These are phyloP conservation scores for Teunomyces cretensis DNA, from an alignment of 805 yeast species.

Conservation along the genomic window DNA sequence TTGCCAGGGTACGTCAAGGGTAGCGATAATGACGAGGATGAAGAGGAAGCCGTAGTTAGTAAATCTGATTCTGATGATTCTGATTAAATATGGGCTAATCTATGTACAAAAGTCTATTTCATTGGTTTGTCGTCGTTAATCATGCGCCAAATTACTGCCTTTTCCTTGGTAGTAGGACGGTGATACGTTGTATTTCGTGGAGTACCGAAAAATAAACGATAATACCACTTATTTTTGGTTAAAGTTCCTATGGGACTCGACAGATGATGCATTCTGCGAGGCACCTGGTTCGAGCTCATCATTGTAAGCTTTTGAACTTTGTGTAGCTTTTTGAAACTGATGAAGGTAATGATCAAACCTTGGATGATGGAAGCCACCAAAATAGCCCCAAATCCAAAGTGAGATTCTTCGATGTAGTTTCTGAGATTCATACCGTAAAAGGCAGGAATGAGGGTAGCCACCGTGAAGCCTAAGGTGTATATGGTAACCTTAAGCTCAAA, in stretches of 20 bases:
- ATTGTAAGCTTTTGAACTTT: slow-evolving; percentile 68
- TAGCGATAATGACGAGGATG: slow-evolving; percentile 22
- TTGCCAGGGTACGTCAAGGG: slow-evolving; percentile 18
- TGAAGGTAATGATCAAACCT: slow-evolving; percentile 54
- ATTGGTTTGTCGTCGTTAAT: slow-evolving; percentile 35
- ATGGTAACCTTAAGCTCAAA: slow-evolving; percentile 80
- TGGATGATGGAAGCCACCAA: slow-evolving; percentile 50
- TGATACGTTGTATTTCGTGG: slow-evolving; percentile 22
- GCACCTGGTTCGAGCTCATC: slow-evolving; percentile 27
- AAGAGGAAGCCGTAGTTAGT: slow-evolving; percentile 23
- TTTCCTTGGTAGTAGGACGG: slow-evolving; percentile 35
- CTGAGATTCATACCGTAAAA: slow-evolving; percentile 86
- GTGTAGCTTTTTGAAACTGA: slow-evolving; percentile 56
- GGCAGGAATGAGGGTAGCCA: slow-evolving; percentile 83
- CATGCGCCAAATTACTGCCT: slow-evolving; percentile 45
- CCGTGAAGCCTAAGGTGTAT: slow-evolving; percentile 80
- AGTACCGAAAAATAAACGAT: slow-evolving; percentile 27
- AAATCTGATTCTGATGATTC: slow-evolving; percentile 23
- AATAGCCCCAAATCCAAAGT: slow-evolving; percentile 61
- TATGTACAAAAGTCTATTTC: slow-evolving; percentile 7
- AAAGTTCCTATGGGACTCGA: slow-evolving; percentile 10
- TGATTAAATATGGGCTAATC: neutral
- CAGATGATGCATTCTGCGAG: slow-evolving; percentile 6
- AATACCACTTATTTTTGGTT: slow-evolving; percentile 15
- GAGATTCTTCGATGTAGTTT: slow-evolving; percentile 71